Conservation (phyloP, 257 asterid species). For the Haberlea rhodopensis region DNA sequence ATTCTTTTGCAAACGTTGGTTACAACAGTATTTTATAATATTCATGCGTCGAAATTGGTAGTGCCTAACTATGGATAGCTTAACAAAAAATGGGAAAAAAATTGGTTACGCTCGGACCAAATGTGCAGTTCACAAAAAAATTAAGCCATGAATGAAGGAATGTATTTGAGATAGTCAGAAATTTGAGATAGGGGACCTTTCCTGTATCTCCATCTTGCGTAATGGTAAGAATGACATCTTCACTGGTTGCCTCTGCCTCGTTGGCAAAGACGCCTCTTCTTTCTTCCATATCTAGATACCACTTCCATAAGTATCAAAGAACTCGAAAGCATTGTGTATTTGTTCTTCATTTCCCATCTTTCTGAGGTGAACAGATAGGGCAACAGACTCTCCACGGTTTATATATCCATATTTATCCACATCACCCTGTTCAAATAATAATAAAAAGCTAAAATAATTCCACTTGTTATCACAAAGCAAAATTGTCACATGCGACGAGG, state of each 20-base stretch:
- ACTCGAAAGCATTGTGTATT: conserved; percentile 53
- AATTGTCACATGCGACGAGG: neutral
- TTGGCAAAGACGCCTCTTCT: conserved; percentile 52
- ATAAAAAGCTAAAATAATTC: neutral
- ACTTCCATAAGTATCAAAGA: conserved; percentile 51
- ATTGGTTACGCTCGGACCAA: neutral
- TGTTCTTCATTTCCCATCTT: conserved; percentile 68
- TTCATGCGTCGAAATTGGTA: neutral
- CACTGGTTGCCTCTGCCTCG: conserved; percentile 52
- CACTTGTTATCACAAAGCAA: neutral
- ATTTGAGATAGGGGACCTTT: conserved; percentile 36
- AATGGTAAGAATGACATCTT: conserved; percentile 59
- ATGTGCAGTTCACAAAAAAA: neutral
- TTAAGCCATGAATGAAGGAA: neutral
- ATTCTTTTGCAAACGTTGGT: neutral
- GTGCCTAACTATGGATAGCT: neutral
- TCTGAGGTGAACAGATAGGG: conserved; percentile 60
- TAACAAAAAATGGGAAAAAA: neutral
- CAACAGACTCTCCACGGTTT: conserved; percentile 56
- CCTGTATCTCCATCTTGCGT: conserved; percentile 69
- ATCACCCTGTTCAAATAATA: conserved; percentile 44
- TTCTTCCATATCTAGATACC: conserved; percentile 67
- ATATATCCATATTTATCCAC: conserved; percentile 60
- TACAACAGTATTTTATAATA: neutral
- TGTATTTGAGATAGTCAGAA: neutral